Base-by-base conservation (phyloP, 306 rosid species). In the Trifolium repens region DNA sequence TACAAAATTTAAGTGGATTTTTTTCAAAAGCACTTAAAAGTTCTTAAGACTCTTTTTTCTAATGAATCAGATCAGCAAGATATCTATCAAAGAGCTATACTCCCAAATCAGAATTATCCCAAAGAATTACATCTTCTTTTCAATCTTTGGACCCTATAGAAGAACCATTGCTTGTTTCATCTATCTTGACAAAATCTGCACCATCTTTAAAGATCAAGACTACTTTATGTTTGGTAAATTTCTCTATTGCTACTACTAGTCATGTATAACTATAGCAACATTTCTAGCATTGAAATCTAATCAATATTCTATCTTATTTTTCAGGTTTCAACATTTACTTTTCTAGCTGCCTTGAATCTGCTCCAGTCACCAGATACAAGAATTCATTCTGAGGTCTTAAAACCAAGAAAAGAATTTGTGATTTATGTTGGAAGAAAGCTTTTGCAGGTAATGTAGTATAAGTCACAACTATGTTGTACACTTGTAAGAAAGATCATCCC, bases 31-130 rank as follows among this genome's bases (percentile, higher is more conserved):
- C 37, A 35, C 14, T 1, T 14, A 50, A 50, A 55, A 60, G 5
- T 64, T 57, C 34, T 81, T 47, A 61, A 10, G 52, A n/a, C 43
- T 2, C 16, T 22, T 61, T 15, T 70, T 53, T 55, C 43, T 55
- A 74, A 74, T 78, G 30, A 72, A 78, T 63, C 78, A 91, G 97
- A 79, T 86, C 97, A 1, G 94, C 94, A 53, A 91, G 94, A 78
- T 89, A 88, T 89, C 83, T 89, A 74, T 83, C 94, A 16, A 81
- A 76, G 68, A 86, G 94, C 82, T 81, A 84, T 77, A 86, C 90
- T 81, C 87, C 89, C 54, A 40, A 81, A 54, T 63, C 80, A 9
- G 81, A 84, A 74, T 85, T 83, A 42, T 79, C 82, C 60, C 87
- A 86, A 83, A 80, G 80, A 82, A 76, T 64, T 73, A 8, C 71